Conservation (phyloP, 2,329 filamentous ascomycete species). For the Zymoseptoria passerinii region DNA sequence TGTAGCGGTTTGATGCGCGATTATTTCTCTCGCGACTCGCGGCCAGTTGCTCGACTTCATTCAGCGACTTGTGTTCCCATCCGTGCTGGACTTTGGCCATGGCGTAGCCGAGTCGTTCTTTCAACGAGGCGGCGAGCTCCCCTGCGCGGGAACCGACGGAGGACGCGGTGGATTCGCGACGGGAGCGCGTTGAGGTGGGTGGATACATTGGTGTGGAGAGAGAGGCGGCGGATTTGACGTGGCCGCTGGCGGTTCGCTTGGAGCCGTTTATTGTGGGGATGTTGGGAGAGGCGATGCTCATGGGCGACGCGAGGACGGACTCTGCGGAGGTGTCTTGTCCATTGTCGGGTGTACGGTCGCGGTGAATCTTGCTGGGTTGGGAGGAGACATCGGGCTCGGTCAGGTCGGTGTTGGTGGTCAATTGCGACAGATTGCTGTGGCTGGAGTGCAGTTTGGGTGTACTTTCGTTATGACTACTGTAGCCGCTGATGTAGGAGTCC, state of each 20-base stretch:
- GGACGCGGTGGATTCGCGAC: conserved; percentile 59
- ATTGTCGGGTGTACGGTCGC: conserved; percentile 12
- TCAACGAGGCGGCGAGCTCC: conserved; percentile 76
- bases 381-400: conserved; percentile 8
- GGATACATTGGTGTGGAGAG: conserved; percentile 28
- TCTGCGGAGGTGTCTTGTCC: conserved; percentile 16
- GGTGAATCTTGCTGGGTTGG: conserved; percentile 6
- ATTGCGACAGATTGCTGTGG: conserved; percentile 24
- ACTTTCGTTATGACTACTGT: conserved; percentile 18
- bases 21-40: conserved; percentile 48
- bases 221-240: conserved; percentile 54
- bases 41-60: conserved; percentile 67
- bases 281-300: conserved; percentile 33
- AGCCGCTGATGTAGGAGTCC: conserved; percentile 22
- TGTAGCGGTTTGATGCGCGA: conserved; percentile 14
- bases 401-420: conserved; percentile 25
- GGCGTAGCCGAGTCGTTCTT: conserved; percentile 79
- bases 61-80: conserved; percentile 71
- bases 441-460: conserved; percentile 10
- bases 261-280: conserved; percentile 37
- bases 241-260: conserved; percentile 71
- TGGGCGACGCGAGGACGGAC: conserved; percentile 29
- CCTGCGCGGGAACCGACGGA: conserved; percentile 63
- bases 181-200: conserved; percentile 48
- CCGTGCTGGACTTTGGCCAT: conserved; percentile 89